phyloP scores from a whole-genome alignment of 306 rosid genomes.

The Quercus dentata region DNA sequence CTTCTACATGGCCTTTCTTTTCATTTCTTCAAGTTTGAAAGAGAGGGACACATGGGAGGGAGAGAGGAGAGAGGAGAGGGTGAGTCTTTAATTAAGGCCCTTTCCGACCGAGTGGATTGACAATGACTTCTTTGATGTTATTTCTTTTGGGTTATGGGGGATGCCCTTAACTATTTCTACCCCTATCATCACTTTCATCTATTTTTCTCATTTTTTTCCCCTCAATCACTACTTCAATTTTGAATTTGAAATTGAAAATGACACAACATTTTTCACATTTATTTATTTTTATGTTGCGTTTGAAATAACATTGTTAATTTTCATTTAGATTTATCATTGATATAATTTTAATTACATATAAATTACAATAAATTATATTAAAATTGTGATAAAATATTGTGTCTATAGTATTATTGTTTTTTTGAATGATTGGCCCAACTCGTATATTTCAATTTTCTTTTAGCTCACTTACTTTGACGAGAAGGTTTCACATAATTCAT shows the following conservation, averaged over 20 bases:
- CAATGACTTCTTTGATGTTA: conserved; percentile 36
- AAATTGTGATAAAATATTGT: too few species aligned
- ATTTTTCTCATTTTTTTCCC: too few species aligned
- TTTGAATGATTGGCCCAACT: background rate
- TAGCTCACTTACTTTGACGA: conserved; percentile 38
- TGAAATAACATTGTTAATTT: too few species aligned
- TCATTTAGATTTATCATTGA: too few species aligned
- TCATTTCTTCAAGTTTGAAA: conserved; percentile 7
- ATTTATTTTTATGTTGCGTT: too few species aligned
- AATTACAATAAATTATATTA: background rate
- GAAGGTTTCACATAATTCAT: conserved; percentile 4
- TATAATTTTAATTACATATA: too few species aligned
- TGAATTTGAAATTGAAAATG: too few species aligned
- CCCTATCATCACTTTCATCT: background rate
- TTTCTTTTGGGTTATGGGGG: conserved; percentile 53
- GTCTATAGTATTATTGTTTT: background rate
- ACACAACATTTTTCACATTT: too few species aligned
- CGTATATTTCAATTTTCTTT: background rate
- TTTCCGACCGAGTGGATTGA: conserved; percentile 40
- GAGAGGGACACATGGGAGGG: background rate
- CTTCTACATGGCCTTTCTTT: conserved; percentile 39
- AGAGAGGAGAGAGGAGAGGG: background rate
- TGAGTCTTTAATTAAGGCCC: background rate
- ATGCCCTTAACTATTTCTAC: conserved; percentile 10
- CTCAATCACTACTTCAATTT: too few species aligned